A percentile compares a stretch with the other conserved stretches of the same genome.
Conservation (phyloP, 2,329 filamentous ascomycete species). For the Dactylellina haptotyla region DNA sequence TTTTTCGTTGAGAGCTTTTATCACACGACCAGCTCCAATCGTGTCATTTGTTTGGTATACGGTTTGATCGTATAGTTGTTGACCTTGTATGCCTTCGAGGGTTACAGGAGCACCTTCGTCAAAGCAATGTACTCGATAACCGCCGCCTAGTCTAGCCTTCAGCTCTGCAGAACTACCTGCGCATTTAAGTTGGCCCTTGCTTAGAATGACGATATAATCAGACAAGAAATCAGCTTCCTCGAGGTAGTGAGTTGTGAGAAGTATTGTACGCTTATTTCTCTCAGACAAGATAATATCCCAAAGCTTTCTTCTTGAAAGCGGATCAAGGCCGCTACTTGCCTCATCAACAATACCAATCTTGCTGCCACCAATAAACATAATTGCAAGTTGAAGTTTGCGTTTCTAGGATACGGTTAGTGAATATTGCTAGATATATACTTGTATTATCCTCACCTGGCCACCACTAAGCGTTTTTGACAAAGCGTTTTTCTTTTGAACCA, state of each 20-base stretch:
- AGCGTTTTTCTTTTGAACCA: constrained; percentile 77
- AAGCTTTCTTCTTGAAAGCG: constrained; percentile 84
- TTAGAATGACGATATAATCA: constrained; percentile 87
- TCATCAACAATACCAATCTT: constrained; percentile 91
- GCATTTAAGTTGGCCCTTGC: constrained; percentile 82
- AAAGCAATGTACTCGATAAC: constrained; percentile 82
- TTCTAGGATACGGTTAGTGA: constrained; percentile 64
- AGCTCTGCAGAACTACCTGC: constrained; percentile 85
- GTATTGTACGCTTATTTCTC: constrained; percentile 80
- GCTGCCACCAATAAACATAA: constrained; percentile 93
- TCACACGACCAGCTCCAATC: constrained; percentile 74
- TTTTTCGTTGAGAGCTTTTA: constrained; percentile 73
- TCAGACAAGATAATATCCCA: constrained; percentile 93
- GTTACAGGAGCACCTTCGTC: constrained; percentile 65
- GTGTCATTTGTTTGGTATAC: constrained; percentile 79
- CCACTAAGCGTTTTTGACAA: constrained; percentile 82
- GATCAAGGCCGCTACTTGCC: constrained; percentile 87
- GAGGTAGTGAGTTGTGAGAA: constrained; percentile 91
- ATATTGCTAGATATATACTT: neutral
- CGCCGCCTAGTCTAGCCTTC: constrained; percentile 82
- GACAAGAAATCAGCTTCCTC: constrained; percentile 91
- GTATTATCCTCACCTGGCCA: constrained; percentile 68
- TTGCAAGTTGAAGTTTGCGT: constrained; percentile 87
- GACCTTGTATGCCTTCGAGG: constrained; percentile 69
- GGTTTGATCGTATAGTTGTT: constrained; percentile 74